phyloP scores from a whole-genome alignment of 2,329 filamentous ascomycete species.

The Aspergillus transmontanensis region DNA sequence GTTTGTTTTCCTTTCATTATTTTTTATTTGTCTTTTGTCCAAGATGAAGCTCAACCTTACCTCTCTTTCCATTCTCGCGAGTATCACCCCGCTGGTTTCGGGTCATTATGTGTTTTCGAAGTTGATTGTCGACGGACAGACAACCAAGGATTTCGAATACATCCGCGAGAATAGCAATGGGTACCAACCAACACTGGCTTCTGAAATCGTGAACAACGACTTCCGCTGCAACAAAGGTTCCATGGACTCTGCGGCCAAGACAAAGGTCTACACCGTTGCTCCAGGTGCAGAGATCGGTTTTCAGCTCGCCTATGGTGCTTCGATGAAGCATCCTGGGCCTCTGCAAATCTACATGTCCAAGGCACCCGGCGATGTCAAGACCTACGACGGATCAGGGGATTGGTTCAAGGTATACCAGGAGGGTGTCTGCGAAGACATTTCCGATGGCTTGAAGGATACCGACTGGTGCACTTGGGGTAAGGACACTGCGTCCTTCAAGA shows the following conservation, averaged over 20 bases:
- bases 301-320: constrained; percentile 21
- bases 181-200: constrained; percentile 18
- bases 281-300: constrained; percentile 21
- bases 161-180: constrained; percentile 20
- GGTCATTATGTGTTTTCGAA: constrained; percentile 20
- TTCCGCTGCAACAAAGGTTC: constrained; percentile 24
- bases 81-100: constrained; percentile 8
- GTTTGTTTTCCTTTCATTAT: neutral
- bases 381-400: constrained; percentile 24
- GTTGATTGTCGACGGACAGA: constrained; percentile 15
- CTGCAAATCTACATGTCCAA: constrained; percentile 30
- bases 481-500: constrained; percentile 26
- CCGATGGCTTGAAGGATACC: constrained; percentile 4
- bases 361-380: constrained; percentile 17
- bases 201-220: constrained; percentile 15
- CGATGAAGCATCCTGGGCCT: constrained; percentile 27
- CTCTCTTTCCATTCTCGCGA: constrained; percentile 2
- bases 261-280: constrained; percentile 18
- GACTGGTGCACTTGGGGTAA: constrained; percentile 19
- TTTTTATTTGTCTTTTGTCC: neutral
- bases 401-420: constrained; percentile 27
- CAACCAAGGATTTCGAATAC: constrained; percentile 20
- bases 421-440: constrained; percentile 6
- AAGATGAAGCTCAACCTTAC: constrained; percentile 1
- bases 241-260: constrained; percentile 14